phyloP scores from a whole-genome alignment of 495 filamentous ascomycete genomes.

The Tuber magnatum region DNA sequence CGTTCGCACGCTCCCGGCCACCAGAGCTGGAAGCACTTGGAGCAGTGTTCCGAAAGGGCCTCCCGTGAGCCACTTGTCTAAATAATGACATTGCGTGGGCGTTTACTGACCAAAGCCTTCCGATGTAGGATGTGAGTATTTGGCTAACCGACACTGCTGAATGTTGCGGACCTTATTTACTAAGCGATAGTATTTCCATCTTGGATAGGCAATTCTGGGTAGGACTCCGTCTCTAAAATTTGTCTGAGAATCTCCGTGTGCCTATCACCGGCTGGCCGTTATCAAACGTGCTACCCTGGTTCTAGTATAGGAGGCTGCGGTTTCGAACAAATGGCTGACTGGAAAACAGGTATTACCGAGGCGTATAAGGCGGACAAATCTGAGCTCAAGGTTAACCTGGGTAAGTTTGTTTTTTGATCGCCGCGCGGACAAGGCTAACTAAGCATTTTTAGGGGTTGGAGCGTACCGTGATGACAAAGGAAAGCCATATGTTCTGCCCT shows the following conservation, averaged over 20 bases:
- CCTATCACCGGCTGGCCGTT: background rate
- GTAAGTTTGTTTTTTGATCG: conserved; percentile 45
- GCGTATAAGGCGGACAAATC: conserved; percentile 95
- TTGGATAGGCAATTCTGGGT: conserved; percentile 68
- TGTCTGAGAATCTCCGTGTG: background rate
- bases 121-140: conserved; percentile 54
- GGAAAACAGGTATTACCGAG: conserved; percentile 75
- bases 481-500: conserved; percentile 95
- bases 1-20: conserved; percentile 49
- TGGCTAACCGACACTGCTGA: background rate
- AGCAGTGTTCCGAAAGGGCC: conserved; percentile 83
- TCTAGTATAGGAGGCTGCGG: background rate
- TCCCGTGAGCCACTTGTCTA: conserved; percentile 58
- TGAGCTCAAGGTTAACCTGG: conserved; percentile 92
- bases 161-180: conserved; percentile 19
- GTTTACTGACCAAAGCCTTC: conserved; percentile 39
- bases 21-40: conserved; percentile 74
- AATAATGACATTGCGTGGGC: conserved; percentile 5
- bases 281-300: conserved; percentile 15
- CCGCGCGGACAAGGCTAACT: background rate
- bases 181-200: conserved; percentile 29
- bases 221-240: conserved; percentile 37
- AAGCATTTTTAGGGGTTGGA: conserved; percentile 54
- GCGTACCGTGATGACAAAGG: conserved; percentile 90
- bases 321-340: conserved; percentile 5